Percentiles rank a stretch among this genome's conserved stretches.
Conservation (phyloP, 371 early-diverging fungal genomes). For the Circinella minor region DNA sequence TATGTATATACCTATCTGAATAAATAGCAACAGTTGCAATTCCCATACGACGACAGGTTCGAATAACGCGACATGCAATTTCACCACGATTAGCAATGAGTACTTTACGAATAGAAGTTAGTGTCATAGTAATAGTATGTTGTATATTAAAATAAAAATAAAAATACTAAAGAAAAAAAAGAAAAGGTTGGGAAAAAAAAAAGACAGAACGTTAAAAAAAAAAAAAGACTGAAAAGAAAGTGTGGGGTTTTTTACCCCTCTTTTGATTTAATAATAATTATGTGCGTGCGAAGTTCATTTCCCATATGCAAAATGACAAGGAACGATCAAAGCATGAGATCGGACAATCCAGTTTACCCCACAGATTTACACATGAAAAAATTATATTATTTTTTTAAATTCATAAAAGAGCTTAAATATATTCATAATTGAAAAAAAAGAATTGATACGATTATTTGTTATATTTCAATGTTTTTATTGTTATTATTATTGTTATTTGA, state of each 20-base stretch:
- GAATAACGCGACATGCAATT: conserved; percentile 93
- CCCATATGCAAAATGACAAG: conserved; percentile 9
- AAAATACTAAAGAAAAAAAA: neutral
- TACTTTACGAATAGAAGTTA: conserved; percentile 81
- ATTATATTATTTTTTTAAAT: too few species aligned
- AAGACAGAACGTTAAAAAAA: neutral
- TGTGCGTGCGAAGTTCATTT: conserved; percentile 8
- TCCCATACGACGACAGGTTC: conserved; percentile 79
- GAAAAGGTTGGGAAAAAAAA: neutral
- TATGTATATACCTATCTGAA: conserved; percentile 72
- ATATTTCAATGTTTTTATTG: conserved; percentile 3
- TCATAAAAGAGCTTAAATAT: too few species aligned
- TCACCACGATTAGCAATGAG: conserved; percentile 97
- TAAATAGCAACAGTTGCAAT: conserved; percentile 95
- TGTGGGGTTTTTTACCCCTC: conserved; percentile 4
- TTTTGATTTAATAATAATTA: conserved; percentile 8
- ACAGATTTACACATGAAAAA: conserved; percentile 3
- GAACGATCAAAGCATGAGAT: neutral
- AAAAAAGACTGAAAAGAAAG: neutral
- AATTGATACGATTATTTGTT: too few species aligned
- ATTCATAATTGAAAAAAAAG: too few species aligned
- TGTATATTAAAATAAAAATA: too few species aligned
- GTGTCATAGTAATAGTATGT: neutral
- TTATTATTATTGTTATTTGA: neutral
- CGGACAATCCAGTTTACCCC: neutral